Conservation (phyloP, 2,329 filamentous ascomycete species). For the Neocucurbitaria cava region DNA sequence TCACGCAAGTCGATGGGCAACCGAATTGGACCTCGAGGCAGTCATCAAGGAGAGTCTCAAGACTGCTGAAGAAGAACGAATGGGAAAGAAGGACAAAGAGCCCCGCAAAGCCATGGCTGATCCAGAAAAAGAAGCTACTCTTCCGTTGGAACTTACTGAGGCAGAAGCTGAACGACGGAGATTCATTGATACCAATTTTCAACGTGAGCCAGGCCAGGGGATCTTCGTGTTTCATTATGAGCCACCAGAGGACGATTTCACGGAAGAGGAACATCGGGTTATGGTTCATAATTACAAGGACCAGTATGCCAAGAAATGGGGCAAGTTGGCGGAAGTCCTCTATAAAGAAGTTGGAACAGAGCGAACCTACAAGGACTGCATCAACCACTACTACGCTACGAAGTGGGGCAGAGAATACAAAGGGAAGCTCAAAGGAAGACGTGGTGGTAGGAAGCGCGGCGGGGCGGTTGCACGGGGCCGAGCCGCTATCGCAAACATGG, state of each 20-base stretch:
- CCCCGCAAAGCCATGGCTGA: slow-evolving; percentile 74
- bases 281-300: slow-evolving; percentile 80
- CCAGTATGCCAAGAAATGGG: slow-evolving; percentile 79
- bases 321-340: slow-evolving; percentile 73
- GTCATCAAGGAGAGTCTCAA: slow-evolving; percentile 75
- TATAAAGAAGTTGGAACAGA: slow-evolving; percentile 54
- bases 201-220: slow-evolving; percentile 69
- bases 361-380: slow-evolving; percentile 79
- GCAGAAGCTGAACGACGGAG: slow-evolving; percentile 65
- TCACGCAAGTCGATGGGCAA: slow-evolving; percentile 50
- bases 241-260: slow-evolving; percentile 77
- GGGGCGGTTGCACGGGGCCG: slow-evolving; percentile 56
- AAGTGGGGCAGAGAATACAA: slow-evolving; percentile 79
- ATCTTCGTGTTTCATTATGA: slow-evolving; percentile 75
- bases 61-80: slow-evolving; percentile 70
- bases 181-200: slow-evolving; percentile 71
- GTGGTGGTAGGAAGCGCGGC: slow-evolving; percentile 39
- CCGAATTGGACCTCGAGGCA: slow-evolving; percentile 75
- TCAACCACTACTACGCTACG: slow-evolving; percentile 85
- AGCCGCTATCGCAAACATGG: slow-evolving; percentile 63
- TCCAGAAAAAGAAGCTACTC: slow-evolving; percentile 76
- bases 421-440: slow-evolving; percentile 64
- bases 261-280: slow-evolving; percentile 69
- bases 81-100: slow-evolving; percentile 67
- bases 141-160: slow-evolving; percentile 72